phyloP scores from a whole-genome alignment of 2,329 filamentous ascomycete genomes.

The Samsoniella hepiali region DNA sequence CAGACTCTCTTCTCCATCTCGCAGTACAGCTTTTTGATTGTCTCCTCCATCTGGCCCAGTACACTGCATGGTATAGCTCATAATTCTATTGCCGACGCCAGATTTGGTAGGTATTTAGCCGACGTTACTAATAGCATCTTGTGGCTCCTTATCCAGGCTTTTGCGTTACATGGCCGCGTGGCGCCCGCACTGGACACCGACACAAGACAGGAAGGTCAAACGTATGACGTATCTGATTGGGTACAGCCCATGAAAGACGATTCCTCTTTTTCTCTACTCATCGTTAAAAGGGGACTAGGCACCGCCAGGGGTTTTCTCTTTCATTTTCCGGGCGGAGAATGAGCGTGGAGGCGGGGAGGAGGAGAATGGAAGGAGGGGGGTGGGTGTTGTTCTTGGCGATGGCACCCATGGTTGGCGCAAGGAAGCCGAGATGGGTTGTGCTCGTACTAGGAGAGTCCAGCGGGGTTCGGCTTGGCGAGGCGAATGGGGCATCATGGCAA shows the following conservation, averaged over 20 bases:
- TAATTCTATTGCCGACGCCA: background rate
- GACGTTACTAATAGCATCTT: background rate
- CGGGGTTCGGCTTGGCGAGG: conserved; percentile 1
- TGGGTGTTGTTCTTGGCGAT: conserved; percentile 11
- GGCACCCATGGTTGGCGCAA: background rate
- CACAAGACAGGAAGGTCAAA: background rate
- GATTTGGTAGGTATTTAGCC: background rate
- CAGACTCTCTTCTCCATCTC: background rate
- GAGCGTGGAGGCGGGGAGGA: background rate
- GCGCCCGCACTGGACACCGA: background rate
- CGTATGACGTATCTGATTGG: background rate
- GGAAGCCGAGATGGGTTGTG: background rate
- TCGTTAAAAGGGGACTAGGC: background rate
- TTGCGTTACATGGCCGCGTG: conserved; percentile 3
- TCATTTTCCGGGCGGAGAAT: background rate
- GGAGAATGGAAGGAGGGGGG: background rate
- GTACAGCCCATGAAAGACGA: background rate
- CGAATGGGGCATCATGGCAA: background rate
- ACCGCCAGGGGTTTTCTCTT: background rate
- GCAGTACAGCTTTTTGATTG: background rate
- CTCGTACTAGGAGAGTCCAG: background rate
- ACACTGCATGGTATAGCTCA: background rate
- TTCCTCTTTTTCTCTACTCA: background rate
- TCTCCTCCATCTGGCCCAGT: background rate
- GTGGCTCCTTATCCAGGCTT: background rate